Evolutionary conservation across 2,329 filamentous ascomycete species (phyloP), one percentile per base, ranked within the genome.

Genomic region (Periglandula ipomoeae): DNA sequence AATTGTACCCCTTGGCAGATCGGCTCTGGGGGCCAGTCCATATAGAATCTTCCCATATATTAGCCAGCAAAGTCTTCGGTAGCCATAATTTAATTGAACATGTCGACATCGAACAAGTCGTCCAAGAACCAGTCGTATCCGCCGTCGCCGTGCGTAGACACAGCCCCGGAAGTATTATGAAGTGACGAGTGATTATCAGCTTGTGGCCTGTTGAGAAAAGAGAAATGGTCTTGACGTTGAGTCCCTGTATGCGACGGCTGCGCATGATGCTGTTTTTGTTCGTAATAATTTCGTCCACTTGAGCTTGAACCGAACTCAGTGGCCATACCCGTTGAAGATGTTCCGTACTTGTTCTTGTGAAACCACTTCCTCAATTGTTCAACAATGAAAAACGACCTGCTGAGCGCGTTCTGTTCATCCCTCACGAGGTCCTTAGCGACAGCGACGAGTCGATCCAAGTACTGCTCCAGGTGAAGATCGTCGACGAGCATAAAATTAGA

Each of bases 311-410:
- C 13, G 11, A 27, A 17, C 10, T 8, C 35, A 40, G 19, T 4
- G 7, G 44, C n/a, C 34, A n/a, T 26, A 8, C 11, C 10, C 10
- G 10, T 10, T 19, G 47, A 20, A 5, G 44, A 39, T 17, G 44
- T 19, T 17, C 34, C 34, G 26, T 49, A 34, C 26, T 27, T 39
- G 24, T 49, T 20, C 35, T 32, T 17, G 11, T 45, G 26, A 17
- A 34, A 49, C 47, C 47, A 49, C 15, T 45, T 40, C 42, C 27
- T 40, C 41, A 49, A 35, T 26, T 46, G 47, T 32, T 49, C 26
- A 9, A 49, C n/a, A 22, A 49, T 35, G 5, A 24, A 19, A 20
- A 49, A 49, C 3, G 47, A 45, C 22, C 42, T 30, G 35, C 42
- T 34, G 10, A 49, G 47, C 1, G 42, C 24, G 17, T 35, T 40